These are phyloP conservation scores for Penicillium sp. DNA, from an alignment of 2,329 filamentous ascomycete genomes.

Conservation along the genomic window DNA sequence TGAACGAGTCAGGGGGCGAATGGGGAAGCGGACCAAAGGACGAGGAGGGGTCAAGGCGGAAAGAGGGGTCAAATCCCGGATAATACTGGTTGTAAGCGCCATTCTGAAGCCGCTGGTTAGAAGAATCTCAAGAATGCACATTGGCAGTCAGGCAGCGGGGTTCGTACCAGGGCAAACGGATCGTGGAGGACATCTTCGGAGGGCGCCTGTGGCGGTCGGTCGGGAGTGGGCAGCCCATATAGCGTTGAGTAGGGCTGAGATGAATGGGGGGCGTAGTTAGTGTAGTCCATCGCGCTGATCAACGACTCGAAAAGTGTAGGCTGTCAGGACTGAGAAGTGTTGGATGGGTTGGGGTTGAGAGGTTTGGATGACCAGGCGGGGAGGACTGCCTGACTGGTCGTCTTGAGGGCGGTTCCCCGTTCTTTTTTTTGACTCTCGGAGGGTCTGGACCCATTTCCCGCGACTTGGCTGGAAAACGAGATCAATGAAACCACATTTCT, in stretches of 20 bases:
- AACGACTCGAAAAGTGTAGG: neutral
- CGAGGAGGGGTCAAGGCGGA: conserved; percentile 38
- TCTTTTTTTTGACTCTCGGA: conserved; percentile 9
- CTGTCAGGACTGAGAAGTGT: neutral
- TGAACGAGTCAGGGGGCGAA: conserved; percentile 42
- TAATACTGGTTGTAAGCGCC: conserved; percentile 42
- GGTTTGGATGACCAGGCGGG: neutral
- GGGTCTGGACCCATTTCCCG: conserved; percentile 13
- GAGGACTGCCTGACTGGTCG: neutral
- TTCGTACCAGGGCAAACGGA: conserved; percentile 37
- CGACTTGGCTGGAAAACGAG: neutral
- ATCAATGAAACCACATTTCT: neutral
- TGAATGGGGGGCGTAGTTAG: conserved; percentile 51
- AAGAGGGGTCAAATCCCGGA: conserved; percentile 44
- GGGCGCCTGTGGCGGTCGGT: conserved; percentile 44
- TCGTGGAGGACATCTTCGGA: conserved; percentile 53
- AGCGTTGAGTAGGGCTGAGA: conserved; percentile 54
- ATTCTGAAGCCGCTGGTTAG: conserved; percentile 31
- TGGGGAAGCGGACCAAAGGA: conserved; percentile 40
- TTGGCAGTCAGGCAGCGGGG: neutral
- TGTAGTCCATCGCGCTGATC: conserved; percentile 57
- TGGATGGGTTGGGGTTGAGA: neutral
- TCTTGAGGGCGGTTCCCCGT: neutral
- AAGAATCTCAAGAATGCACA: neutral
- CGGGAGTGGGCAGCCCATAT: conserved; percentile 50